phyloP scores from a whole-genome alignment of 495 filamentous ascomycete genomes.

The Wilcoxina mikolae region DNA sequence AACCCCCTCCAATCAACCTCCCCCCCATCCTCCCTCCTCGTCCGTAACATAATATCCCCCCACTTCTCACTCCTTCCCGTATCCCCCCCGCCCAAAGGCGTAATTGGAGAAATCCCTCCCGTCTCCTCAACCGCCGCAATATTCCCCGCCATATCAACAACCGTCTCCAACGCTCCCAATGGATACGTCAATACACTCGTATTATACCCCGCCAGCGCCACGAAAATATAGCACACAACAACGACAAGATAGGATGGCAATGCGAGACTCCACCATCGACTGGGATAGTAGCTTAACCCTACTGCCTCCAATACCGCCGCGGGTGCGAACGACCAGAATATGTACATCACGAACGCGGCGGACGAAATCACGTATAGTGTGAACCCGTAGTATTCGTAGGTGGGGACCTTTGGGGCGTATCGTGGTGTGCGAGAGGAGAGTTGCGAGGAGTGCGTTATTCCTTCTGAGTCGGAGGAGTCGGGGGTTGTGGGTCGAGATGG shows the following conservation, averaged over 20 bases:
- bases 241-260: conserved; percentile 84
- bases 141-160: conserved; percentile 80
- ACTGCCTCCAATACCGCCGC: conserved; percentile 82
- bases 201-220: conserved; percentile 85
- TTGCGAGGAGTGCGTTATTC: conserved; percentile 44
- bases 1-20: conserved; percentile 57
- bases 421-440: conserved; percentile 62
- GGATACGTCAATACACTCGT: conserved; percentile 72
- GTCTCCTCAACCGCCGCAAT: conserved; percentile 56
- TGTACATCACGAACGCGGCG: conserved; percentile 69
- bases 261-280: conserved; percentile 92
- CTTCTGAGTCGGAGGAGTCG: conserved; percentile 75
- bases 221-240: conserved; percentile 78
- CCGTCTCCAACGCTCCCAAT: conserved; percentile 65
- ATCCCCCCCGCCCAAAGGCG: no score
- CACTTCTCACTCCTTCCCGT: conserved; percentile 26
- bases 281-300: conserved; percentile 91
- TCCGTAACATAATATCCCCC: conserved; percentile 22
- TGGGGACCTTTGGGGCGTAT: conserved; percentile 82
- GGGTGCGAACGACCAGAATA: conserved; percentile 88
- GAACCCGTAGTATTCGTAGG: conserved; percentile 98
- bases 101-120: conserved; percentile 37
- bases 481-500: conserved; percentile 84
- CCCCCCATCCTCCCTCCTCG: conserved; percentile 18
- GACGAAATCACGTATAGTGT: conserved; percentile 78